Base-by-base conservation (phyloP, 208 protist genomes). In the Naegleria gruberi region DNA sequence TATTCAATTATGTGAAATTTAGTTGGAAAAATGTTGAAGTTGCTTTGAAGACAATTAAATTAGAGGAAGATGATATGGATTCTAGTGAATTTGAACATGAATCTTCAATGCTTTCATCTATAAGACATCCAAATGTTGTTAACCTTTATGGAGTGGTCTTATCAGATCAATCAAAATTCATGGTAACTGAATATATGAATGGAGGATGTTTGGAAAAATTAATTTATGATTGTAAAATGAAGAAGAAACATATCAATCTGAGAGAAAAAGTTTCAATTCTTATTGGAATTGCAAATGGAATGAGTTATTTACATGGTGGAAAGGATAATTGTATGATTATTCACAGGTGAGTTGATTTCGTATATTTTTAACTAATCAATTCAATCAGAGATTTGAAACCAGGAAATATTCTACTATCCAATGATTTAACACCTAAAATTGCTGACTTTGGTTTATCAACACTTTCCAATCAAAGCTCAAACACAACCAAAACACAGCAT, bases 381-480 rank as follows among this genome's bases (percentile, higher is more conserved):
- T n/a, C n/a, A n/a, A n/a, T n/a, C n/a, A 10, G 83, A 40, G 83
- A 87, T 55, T 40, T 87, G 0, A 87, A 87, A 55, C 83, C 44
- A 57, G 41, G 12, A 43, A 87, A 87, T 55, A 55, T 87, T 45
- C 42, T 87, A 4, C 6, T 87, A n/a, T n/a, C 34, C 19, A 26
- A 84, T 17, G 44, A 42, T 84, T 19, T 37, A 37, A n/a, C n/a
- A 45, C 30, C 17, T 30, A 84, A 84, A 34, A 84, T 77, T 37
- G 19, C 26, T 77, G 65, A 77, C 8, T 77, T 77, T 77, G 65
- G 65, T 77, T 37, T 77, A 8, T 12, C 26, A 77, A 77, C 26
- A 37, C 6, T 12, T 37, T 77, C 34, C 17, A 37, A 19, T 44
- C 17, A 41, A 44, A 43, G 44, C 1, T n/a, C 65, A 15, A 30